Conservation (phyloP, 139 green algal genomes). For the Chlorella sp. region DNA sequence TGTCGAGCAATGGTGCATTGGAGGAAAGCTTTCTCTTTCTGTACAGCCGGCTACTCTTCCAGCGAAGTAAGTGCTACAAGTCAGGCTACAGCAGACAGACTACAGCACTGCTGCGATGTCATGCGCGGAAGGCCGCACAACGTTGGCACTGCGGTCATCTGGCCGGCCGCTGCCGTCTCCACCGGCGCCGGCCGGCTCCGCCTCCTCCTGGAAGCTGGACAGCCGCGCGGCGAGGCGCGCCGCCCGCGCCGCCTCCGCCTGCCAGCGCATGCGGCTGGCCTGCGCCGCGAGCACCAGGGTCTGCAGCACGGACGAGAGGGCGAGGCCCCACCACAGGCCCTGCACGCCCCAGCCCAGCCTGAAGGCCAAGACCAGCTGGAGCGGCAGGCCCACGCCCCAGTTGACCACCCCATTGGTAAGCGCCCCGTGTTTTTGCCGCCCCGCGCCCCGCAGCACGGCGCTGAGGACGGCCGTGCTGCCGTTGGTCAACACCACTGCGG, state of each 20-base stretch:
- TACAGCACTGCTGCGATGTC: too few relatives aligned
- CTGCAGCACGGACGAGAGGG: neutral
- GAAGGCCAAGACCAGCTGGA: slow-evolving; percentile 42
- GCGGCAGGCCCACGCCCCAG: slow-evolving; percentile 48
- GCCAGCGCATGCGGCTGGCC: slow-evolving; percentile 9
- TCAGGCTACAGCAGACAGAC: too few relatives aligned
- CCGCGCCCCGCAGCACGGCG: slow-evolving; percentile 41
- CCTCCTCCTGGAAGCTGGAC: too few relatives aligned
- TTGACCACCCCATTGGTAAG: slow-evolving; percentile 38
- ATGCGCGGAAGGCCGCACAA: too few relatives aligned
- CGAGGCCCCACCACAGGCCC: slow-evolving; percentile 34
- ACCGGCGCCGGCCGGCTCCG: too few relatives aligned
- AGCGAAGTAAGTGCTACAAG: too few relatives aligned
- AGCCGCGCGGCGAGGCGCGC: slow-evolving; percentile 22
- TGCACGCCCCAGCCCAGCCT: neutral
- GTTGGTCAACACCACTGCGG: slow-evolving; percentile 6
- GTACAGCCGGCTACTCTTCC: too few relatives aligned
- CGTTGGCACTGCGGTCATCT: too few relatives aligned
- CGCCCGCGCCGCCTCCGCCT: neutral
- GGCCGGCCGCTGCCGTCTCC: too few relatives aligned
- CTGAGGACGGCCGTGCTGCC: slow-evolving; percentile 42
- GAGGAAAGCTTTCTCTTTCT: too few relatives aligned
- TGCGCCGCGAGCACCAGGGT: neutral
- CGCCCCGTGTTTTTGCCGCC: slow-evolving; percentile 43
- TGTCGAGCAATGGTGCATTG: too few relatives aligned